Conservation (phyloP, 139 green algal genomes). For the Closterium sp. region DNA sequence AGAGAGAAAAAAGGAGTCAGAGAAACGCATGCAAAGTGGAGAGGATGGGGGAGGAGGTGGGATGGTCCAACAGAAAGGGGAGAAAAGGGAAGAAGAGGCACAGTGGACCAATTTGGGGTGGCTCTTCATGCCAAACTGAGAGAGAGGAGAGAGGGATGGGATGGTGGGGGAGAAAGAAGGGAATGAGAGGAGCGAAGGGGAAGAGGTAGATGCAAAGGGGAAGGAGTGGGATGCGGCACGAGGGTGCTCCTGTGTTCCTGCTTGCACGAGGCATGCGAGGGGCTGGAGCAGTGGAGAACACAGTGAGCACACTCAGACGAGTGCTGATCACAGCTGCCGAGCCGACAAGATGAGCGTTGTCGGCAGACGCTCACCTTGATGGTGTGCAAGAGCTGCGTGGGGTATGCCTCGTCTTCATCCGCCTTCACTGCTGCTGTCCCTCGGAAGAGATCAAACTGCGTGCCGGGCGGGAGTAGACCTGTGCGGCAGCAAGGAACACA, state of each 20-base stretch:
- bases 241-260: no score
- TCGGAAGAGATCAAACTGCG: conserved; percentile 88
- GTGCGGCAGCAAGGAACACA: not conserved
- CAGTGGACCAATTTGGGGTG: no score
- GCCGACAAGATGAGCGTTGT: no score
- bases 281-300: not conserved
- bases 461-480: conserved; percentile 73
- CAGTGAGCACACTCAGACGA: not conserved
- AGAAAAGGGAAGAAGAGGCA: no score
- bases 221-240: not conserved
- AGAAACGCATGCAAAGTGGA: not conserved
- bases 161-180: not conserved
- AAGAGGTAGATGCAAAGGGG: no score
- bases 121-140: no score
- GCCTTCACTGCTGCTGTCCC: conserved; percentile 68
- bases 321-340: no score
- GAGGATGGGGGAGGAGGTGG: not conserved
- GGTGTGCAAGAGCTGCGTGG: conserved; percentile 60
- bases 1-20: conserved; percentile 14
- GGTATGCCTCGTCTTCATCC: conserved; percentile 87
- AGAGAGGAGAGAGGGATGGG: no score
- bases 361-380: conserved; percentile 63
- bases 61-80: no score
- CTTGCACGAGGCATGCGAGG: no score
- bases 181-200: not conserved